Evolutionary conservation across 331 rosid genomes (phyloP), one percentile per base, ranked within the genome.

Genomic region (Pyrus hybrid): DNA sequence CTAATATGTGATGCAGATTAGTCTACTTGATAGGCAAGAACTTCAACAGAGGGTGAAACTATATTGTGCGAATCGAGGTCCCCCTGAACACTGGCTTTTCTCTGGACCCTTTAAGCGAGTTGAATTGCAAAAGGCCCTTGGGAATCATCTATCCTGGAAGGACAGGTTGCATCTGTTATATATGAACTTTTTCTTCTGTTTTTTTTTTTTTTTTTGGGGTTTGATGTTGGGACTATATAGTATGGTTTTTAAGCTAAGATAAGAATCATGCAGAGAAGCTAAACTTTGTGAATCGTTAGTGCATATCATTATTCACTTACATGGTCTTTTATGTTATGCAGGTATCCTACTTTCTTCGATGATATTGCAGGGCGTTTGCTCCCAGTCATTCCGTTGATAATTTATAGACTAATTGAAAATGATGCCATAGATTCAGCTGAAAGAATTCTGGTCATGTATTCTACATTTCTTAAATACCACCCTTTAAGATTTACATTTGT

Each of bases 61-160:
- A 57, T 90, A 87, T 68, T 80, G 86, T 76, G 30, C 78, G 64
- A 85, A 85, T 80, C 93, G 90, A 47, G 96, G 86, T 6, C 67
- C 80, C 63, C 90, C 91, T 53, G 99, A 95, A 79, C 99, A 95
- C 77, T 95, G 99, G 99, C 92, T 88, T 77, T 76, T 74, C 68
- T 3, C 87, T 37, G 96, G 90, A 83, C 23, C 74, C 32, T 90
- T 84, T 80, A 88, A 92, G 86, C 89, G 97, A 73, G 85, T 57
- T 77, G 99, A 95, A 67, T 79, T 95, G 85, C 97, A 88, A 41
- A 95, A 88, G 83, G 97, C 97, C 82, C 94, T 95, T 51, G 99
- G 99, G 64, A 92, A 84, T 90, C 93, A 95, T 87, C 99, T 95
- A 76, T 91, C 93, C 17, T 86, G 97, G 97, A 95, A 95, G 85